phyloP scores from a whole-genome alignment of 2,329 filamentous ascomycete genomes.

The Trichophyton schoenleinii region DNA sequence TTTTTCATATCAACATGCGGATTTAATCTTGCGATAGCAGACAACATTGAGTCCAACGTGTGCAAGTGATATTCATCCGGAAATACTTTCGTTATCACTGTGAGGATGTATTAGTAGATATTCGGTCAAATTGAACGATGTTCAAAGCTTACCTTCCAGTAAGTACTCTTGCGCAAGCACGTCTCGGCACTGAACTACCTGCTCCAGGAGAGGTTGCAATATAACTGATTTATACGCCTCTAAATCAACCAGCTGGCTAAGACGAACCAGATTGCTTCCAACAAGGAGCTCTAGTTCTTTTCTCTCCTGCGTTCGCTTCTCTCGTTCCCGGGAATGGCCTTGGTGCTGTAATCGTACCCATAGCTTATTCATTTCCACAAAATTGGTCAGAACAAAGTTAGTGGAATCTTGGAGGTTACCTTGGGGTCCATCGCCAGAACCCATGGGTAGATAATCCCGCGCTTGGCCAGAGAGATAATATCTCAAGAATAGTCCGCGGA shows the following conservation, averaged over 20 bases:
- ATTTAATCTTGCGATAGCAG: conserved; percentile 81
- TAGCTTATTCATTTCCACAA: conserved; percentile 99
- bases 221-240: conserved; percentile 89
- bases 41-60: conserved; percentile 88
- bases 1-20: conserved; percentile 96
- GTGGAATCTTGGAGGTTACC: conserved; percentile 95
- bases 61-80: conserved; percentile 97
- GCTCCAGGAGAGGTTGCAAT: conserved; percentile 75
- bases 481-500: conserved; percentile 83
- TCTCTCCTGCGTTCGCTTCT: conserved; percentile 84
- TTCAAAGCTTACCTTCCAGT: conserved; percentile 51
- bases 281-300: conserved; percentile 92
- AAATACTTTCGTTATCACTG: conserved; percentile 95
- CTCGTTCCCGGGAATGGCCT: conserved; percentile 86
- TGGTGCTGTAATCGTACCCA: conserved; percentile 98
- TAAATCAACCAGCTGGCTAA: conserved; percentile 91
- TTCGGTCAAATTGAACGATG: neutral
- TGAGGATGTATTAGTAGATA: conserved; percentile 18
- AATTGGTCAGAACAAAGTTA: conserved; percentile 95
- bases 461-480: conserved; percentile 96
- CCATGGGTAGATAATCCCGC: conserved; percentile 70
- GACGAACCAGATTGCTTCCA: conserved; percentile 85
- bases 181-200: conserved; percentile 95
- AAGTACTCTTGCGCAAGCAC: conserved; percentile 95
- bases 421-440: conserved; percentile 77